Percentiles rank a stretch among this genome's conserved stretches.
Conservation (phyloP, 2,329 filamentous ascomycete genomes). For the Apiospora koreana region DNA sequence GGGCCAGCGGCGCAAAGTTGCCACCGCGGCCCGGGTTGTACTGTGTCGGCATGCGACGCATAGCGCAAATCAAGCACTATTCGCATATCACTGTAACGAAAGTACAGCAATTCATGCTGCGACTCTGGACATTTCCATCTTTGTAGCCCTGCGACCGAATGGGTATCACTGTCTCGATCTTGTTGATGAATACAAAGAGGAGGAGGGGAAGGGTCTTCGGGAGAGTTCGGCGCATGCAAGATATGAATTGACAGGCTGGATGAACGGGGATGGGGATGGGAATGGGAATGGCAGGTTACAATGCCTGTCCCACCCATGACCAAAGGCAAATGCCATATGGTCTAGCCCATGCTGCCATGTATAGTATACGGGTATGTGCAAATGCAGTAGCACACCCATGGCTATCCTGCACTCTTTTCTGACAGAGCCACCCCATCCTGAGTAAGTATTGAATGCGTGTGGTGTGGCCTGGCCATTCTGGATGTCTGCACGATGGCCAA, state of each 20-base stretch:
- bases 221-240: neutral
- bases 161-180: neutral
- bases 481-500: neutral
- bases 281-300: neutral
- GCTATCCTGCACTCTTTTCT: neutral
- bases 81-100: neutral
- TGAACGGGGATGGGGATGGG: neutral
- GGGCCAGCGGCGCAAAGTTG: constrained; percentile 15
- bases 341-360: neutral
- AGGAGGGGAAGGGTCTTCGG: neutral
- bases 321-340: neutral
- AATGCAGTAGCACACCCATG: neutral
- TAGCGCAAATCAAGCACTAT: neutral
- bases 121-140: neutral
- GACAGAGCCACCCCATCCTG: neutral
- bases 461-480: neutral
- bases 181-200: neutral
- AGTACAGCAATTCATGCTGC: neutral
- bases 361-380: neutral
- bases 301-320: neutral
- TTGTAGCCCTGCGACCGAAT: neutral
- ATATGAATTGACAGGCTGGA: neutral
- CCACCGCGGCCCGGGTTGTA: constrained; percentile 1
- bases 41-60: constrained; percentile 11
- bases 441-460: neutral